Evolutionary conservation across 1,284 basidiomycete species (phyloP).

Genomic region (Puccinia hordei): DNA sequence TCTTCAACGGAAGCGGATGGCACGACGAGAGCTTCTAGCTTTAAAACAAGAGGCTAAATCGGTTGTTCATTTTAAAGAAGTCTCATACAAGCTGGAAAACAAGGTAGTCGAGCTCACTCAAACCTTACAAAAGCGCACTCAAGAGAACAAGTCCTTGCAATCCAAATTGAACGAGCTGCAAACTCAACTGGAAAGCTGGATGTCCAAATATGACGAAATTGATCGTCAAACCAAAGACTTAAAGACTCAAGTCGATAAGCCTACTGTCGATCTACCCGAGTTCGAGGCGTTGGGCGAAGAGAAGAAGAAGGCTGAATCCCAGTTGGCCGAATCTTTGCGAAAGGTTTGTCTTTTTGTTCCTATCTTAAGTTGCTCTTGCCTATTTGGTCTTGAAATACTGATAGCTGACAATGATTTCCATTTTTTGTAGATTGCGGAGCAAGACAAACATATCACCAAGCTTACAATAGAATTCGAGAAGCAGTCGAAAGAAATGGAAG

Average conservation of each 20-base stretch:
- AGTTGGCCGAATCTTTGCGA: conserved; percentile 73
- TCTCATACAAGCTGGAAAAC: conserved; percentile 96
- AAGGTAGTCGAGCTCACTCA: conserved; percentile 99
- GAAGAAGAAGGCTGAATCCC: conserved; percentile 79
- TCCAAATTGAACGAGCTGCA: conserved; percentile 75
- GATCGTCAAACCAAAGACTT: conserved; percentile 75
- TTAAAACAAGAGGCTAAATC: conserved; percentile 91
- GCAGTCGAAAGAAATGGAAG: conserved; percentile 76
- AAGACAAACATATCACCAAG: conserved; percentile 79
- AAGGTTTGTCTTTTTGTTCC: conserved; percentile 56
- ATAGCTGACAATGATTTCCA: neutral
- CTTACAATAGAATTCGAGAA: conserved; percentile 75
- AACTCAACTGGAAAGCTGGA: conserved; percentile 80
- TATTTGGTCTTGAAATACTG: conserved; percentile 2
- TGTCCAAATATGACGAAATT: conserved; percentile 83
- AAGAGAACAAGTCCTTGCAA: conserved; percentile 87
- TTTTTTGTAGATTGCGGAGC: conserved; percentile 71
- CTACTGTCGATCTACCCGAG: conserved; percentile 73
- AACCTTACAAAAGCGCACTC: conserved; percentile 83
- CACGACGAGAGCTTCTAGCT: conserved; percentile 78
- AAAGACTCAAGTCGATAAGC: conserved; percentile 70
- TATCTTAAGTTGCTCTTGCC: neutral
- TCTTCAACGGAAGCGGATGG: conserved; percentile 83
- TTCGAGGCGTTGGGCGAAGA: conserved; percentile 75
- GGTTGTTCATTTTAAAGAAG: conserved; percentile 97